Base-by-base conservation (phyloP, 1,284 basidiomycete species). In the Mycosarcoma maydis region DNA sequence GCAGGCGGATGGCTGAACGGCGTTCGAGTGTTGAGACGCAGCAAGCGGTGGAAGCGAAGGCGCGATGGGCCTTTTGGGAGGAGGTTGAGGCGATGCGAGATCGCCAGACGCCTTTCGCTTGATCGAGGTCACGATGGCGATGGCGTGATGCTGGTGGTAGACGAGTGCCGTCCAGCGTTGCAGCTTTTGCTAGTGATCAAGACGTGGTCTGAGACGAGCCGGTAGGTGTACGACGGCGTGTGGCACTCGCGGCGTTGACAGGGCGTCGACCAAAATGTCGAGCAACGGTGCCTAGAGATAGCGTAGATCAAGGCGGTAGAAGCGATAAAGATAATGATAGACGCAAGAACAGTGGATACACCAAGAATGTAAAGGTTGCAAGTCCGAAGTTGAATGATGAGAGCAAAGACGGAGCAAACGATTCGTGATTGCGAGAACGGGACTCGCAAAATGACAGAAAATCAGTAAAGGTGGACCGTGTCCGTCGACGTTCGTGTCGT, bases 71-170 rank as follows among this genome's bases (percentile, higher is more conserved):
- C 24, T 43, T 57, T n/a, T 22, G 22, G 49, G 46, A 26, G 38
- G 22, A 14, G 37, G 55, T 30, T 44, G 51, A 46, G 56, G 37
- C 46, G 62, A 51, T 43, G 34, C 62, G 23, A 55, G 55, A 52
- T 59, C 56, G 62, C 52, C 56, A 9, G 62, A 66, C 22, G 56
- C 56, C 24, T 59, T 66, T 26, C 62, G 62, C 38, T 66, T 66
- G 43, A 39, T 24, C 8, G 41, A 38, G 32, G 54, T 41, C 61
- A 65, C 46, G 39, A 41, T 65, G 50, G 46, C 60, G 50, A 30
- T 13, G 40, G 17, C 16, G 22, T 4, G 27, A 20, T 16, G 51
- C 33, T 34, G 33, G 13, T 20, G 36, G 19, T 5, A 19, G 9
- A 38, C 4, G 17, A 20, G 7, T 38, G 36, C 27, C 27, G 27